Evolutionary conservation across 2,329 filamentous ascomycete species (phyloP), one percentile per base, ranked within the genome.

Genomic region (Fusarium ramigenum): DNA sequence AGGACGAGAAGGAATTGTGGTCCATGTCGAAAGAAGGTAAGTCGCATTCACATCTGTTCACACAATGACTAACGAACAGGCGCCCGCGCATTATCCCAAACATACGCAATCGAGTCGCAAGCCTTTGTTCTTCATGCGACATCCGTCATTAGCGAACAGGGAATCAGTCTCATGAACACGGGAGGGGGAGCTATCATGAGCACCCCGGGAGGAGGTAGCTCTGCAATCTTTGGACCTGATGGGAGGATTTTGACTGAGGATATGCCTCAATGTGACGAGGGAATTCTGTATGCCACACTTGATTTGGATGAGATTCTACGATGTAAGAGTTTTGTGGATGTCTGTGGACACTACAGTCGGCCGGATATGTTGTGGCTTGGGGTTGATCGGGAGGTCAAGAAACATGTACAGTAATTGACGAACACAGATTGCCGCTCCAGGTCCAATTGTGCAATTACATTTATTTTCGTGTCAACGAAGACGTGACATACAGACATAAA

Each of bases 271-370:
- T 50, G 10, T 3, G 60, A 47, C 19, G 87, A 89, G 73, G 82
- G 83, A 5, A 84, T 89, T 21, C 57, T 89, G 23, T 85, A 82
- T 65, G 86, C 85, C 1, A 84, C 87, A 44, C 70, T 89, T 49
- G 83, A 88, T 44, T 72, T 89, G 66, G 76, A 78, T 42, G 76
- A 81, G 40, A 82, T 83, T 44, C 75, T 82, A n/a, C 78, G 79
- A 25, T 79, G 80, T 0, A 81, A 82, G 64, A 79, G 79, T 1
- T 83, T 84, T 60, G 78, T 83, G n/a, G 82, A 84, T 56, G 78
- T 81, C 19, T 62, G 57, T 44, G 75, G 76, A 0, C 78, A 79
- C 60, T 80, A 83, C 63, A 79, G 80, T 28, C 40, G 64, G 9
- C 82, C 82, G 7, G 83, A 84, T 60, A 77, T 83, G 62, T 67